Evolutionary conservation across 139 green algal genomes (phyloP), one percentile per base, ranked within the genome.

Genomic region (Coelastrella sp.): DNA sequence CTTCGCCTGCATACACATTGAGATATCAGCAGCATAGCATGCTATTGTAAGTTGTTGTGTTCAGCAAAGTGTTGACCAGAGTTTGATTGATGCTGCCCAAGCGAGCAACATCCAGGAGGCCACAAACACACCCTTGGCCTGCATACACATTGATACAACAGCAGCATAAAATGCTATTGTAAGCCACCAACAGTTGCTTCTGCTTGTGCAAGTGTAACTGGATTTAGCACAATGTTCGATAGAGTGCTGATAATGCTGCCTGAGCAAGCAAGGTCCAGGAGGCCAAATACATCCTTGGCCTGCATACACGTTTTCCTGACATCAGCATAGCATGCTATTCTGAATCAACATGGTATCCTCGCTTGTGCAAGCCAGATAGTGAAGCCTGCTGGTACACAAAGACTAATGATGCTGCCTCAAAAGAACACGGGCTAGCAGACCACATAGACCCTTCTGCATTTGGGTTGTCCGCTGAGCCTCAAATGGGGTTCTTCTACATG

Each of bases 381-480:
- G 32, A 47, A 47, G 32, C 32, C 32, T 47, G 32, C 32, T 47
- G 32, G 85, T 80, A 32, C 86, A 75, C 4, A 85, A 16, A 19
- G 79, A 58, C 6, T 22, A 0, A 11, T 60, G 7, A 90, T 11
- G 16, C 32, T 17, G 32, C 47, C 76, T 64, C 68, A 86, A 17
- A 17, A 32, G 75, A 14, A 76, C 86, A 20, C 86, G 75, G 10
- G 60, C 77, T 60, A 90, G 58, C 60, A 90, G 86, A 10, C 86
- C 86, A 65, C 66, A 23, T 4, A 86, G 32, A 54, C 59, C 60
- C 75, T 85, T 90, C 32, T 47, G 32, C 32, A 47, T 47, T 47
- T 47, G 32, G 32, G 32, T 47, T 47, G 32, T 47, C 32, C 32
- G 32, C 32, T 47, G 32, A 47, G 32, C 32, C 1, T 47, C 32